phyloP scores from a whole-genome alignment of 306 rosid genomes.

The Vicia sativa region DNA sequence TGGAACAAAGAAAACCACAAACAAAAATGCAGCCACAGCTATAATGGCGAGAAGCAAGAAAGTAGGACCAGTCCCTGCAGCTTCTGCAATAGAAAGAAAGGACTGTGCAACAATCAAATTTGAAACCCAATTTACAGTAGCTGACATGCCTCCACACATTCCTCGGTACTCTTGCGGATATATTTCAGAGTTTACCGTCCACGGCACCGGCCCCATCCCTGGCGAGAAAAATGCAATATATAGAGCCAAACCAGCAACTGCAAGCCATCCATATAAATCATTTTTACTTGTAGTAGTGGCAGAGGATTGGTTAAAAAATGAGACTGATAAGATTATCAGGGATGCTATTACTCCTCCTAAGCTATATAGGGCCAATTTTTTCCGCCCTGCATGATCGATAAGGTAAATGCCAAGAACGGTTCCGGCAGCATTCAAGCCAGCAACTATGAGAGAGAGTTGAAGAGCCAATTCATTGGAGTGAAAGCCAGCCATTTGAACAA shows the following conservation, averaged over 20 bases:
- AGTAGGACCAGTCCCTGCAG: conserved; percentile 70
- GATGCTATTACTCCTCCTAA: conserved; percentile 74
- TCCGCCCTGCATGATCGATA: conserved; percentile 76
- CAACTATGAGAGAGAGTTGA: conserved; percentile 75
- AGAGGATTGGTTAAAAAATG: conserved; percentile 63
- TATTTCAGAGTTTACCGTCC: conserved; percentile 93
- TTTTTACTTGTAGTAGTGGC: conserved; percentile 10
- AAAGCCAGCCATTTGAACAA: conserved; percentile 95
- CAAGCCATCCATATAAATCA: conserved; percentile 67
- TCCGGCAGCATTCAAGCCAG: conserved; percentile 84
- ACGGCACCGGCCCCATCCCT: conserved; percentile 95
- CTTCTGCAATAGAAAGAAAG: conserved; percentile 73
- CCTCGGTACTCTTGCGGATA: conserved; percentile 87
- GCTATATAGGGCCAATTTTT: conserved; percentile 68
- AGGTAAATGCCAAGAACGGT: conserved; percentile 83
- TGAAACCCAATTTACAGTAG: conserved; percentile 88
- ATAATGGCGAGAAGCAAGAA: conserved; percentile 74
- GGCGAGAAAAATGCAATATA: conserved; percentile 82
- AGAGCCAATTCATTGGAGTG: conserved; percentile 74
- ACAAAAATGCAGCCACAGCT: conserved; percentile 61
- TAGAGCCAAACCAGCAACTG: conserved; percentile 68
- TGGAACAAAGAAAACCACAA: conserved; percentile 65
- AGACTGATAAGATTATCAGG: conserved; percentile 56
- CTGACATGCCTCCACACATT: conserved; percentile 91
- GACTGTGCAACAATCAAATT: conserved; percentile 78